Evolutionary conservation across 768 basidiomycete species (phyloP), one percentile per base, ranked within the genome.

Genomic region (Hericium coralloides): DNA sequence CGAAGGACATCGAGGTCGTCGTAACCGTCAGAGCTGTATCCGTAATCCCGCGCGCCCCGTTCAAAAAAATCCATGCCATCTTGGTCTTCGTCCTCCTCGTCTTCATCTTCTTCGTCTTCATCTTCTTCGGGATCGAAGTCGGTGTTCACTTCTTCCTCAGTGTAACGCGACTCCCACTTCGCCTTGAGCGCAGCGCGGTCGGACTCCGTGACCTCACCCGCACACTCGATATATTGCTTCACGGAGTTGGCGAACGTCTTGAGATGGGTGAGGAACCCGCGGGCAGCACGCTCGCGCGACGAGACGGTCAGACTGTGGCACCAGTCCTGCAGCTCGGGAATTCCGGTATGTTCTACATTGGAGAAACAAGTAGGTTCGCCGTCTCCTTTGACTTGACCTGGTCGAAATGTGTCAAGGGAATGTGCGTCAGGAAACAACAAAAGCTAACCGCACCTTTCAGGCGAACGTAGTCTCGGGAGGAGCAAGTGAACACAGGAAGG

Each of bases 401-500:
- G 14, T 31, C 31, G 31, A 38, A 54, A 37, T 23, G 57, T n/a
- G n/a, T 45, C 43, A 45, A n/a, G 20, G 36, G n/a, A 51, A 17
- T 38, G n/a, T 15, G 12, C 20, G 10, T 7, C 38, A 59, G 49
- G 22, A 31, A 7, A 31, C 31, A 31, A 37, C 45, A 23, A 43
- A 31, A 53, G 23, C 9, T n/a, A 55, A 38, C 66, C 60, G 41
- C 74, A 78, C 77, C 71, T 45, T 75, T 81, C 22, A 84, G 64
- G 43, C 82, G 71, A 17, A 82, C 74, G 60, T 85, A 84, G 65
- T 85, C 82, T 17, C 82, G 75, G 41, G 79, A 76, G 1, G 83
- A 84, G 56, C 74, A 77, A 17, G 81, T 82, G 66, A 84, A 84
- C 12, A 83, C 81, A 2, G 83, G 83, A 4, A 85, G 75, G 58